Percentiles rank a stretch among this genome's conserved stretches.
Evolutionary conservation across 106 monocot species (phyloP).

Genomic region (Dendrobium officinale): DNA sequence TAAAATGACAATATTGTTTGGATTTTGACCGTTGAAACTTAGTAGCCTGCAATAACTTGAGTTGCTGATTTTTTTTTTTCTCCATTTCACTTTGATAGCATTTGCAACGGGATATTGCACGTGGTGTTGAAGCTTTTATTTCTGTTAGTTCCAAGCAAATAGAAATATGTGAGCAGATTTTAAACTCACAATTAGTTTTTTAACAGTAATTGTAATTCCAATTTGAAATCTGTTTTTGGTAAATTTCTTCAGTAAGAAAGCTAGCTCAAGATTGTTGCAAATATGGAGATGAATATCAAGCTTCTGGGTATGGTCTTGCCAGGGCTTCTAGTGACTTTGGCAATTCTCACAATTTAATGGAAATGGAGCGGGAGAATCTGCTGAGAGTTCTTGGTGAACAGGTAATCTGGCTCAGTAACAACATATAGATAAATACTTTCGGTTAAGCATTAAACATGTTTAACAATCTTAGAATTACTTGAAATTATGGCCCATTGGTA

Average conservation of each 20-base stretch:
- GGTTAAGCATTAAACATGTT: neutral
- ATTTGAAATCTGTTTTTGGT: neutral
- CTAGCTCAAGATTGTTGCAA: constrained; percentile 75
- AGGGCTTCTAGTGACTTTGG: constrained; percentile 73
- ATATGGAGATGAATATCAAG: constrained; percentile 64
- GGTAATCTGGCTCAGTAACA: constrained; percentile 22
- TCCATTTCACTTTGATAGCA: constrained; percentile 32
- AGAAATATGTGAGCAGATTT: constrained; percentile 61
- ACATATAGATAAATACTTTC: neutral
- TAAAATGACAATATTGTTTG: constrained; percentile 16
- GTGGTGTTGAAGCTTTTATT: constrained; percentile 58
- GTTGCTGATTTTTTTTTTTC: neutral
- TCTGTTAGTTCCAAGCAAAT: constrained; percentile 67
- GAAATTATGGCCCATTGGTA: neutral
- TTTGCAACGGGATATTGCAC: constrained; percentile 65
- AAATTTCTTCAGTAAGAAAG: constrained; percentile 53
- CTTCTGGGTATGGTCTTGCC: constrained; percentile 53
- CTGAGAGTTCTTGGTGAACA: constrained; percentile 58
- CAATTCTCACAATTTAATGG: constrained; percentile 61
- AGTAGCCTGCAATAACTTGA: neutral
- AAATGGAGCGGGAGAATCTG: constrained; percentile 69
- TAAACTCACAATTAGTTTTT: neutral
- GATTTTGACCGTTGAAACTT: neutral
- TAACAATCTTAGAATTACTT: neutral
- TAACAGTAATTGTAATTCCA: neutral